Evolutionary conservation across 352 stramenopile genomes (phyloP).

Genomic region (Phytophthora hybrid): DNA sequence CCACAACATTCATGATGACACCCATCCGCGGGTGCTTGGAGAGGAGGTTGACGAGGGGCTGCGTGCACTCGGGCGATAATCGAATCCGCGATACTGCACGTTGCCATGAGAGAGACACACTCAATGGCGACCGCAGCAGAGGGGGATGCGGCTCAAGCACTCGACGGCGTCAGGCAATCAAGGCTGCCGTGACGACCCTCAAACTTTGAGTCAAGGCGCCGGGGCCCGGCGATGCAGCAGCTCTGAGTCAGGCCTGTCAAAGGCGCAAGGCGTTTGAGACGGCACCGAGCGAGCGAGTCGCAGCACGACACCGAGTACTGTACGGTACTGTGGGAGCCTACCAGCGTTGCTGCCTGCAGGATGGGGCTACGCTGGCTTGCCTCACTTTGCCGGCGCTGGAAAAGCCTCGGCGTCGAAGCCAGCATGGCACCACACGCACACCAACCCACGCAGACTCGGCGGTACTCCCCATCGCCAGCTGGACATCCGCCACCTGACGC

Average conservation of each 20-base stretch:
- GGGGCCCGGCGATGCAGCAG: neutral
- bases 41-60: neutral
- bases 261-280: neutral
- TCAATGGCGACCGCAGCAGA: neutral
- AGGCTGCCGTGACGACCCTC: neutral
- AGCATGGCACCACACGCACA: neutral
- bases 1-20: neutral
- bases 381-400: no score
- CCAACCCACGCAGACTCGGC: conserved; percentile 6
- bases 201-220: neutral
- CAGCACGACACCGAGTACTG: neutral
- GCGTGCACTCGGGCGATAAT: neutral
- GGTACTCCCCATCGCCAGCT: conserved; percentile 34
- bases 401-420: neutral
- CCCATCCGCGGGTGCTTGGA: neutral
- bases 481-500: conserved; percentile 20
- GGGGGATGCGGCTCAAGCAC: neutral
- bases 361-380: neutral
- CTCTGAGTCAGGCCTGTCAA: neutral
- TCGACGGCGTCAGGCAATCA: neutral
- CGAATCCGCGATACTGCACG: neutral
- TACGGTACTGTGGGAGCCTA: neutral
- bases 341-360: neutral
- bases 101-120: neutral
- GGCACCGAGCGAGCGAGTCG: neutral